Conservation (phyloP, 1,284 basidiomycete genomes). For the Schizopora paradoxa region DNA sequence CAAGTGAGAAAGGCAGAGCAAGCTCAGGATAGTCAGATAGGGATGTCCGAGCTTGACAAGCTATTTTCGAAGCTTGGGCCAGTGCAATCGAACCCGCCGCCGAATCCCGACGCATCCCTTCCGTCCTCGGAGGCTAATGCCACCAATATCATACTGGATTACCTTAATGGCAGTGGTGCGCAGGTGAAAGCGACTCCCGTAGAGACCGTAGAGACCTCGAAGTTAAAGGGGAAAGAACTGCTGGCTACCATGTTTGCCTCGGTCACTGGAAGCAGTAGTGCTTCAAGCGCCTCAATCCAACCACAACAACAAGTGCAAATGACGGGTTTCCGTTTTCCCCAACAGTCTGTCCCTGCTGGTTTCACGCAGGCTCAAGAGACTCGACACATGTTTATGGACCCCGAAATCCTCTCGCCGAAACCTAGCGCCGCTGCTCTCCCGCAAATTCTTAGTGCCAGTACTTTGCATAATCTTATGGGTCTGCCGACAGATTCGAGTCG, state of each 20-base stretch:
- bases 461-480: slow-evolving; percentile 18
- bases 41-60: slow-evolving; percentile 52
- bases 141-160: slow-evolving; percentile 3
- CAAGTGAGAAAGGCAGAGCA: slow-evolving; percentile 8
- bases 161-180: slow-evolving; percentile 9
- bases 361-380: background rate
- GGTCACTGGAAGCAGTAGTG: too few species aligned
- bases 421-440: slow-evolving; percentile 15
- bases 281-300: slow-evolving; percentile 6
- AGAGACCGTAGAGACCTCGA: too few species aligned
- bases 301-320: slow-evolving; percentile 2
- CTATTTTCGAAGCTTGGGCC: slow-evolving; percentile 50
- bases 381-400: background rate
- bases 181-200: slow-evolving; percentile 10
- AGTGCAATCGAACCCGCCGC: slow-evolving; percentile 2
- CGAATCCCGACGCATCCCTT: background rate
- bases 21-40: slow-evolving; percentile 18
- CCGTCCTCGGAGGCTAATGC: background rate
- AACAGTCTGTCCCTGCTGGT: slow-evolving; percentile 1
- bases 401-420: slow-evolving; percentile 17
- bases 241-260: slow-evolving; percentile 26
- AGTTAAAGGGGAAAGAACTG: slow-evolving; percentile 20
- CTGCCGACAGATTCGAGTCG: slow-evolving; percentile 11
- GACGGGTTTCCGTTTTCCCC: background rate
- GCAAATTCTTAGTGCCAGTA: slow-evolving; percentile 15